Evolutionary conservation across 2,329 filamentous ascomycete genomes (phyloP).

Genomic region (Fusarium agapanthi): DNA sequence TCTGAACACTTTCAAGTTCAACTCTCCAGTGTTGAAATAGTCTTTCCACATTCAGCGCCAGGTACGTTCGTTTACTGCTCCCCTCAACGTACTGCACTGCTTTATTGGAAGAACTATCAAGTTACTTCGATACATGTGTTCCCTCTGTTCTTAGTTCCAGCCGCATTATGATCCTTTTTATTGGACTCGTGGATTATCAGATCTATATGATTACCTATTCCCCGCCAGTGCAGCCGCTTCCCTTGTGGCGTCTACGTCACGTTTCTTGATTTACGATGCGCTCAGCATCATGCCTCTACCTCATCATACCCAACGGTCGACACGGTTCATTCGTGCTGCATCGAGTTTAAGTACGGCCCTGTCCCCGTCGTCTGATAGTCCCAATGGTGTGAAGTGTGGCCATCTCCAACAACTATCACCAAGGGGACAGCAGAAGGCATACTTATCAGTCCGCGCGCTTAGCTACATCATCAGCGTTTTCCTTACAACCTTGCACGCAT

Average conservation of each 20-base stretch:
- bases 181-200: not conserved
- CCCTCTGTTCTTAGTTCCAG: not conserved
- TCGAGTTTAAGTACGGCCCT: not conserved
- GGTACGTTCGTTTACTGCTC: conserved; percentile 21
- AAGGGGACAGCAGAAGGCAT: conserved; percentile 17
- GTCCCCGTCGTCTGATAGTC: not conserved
- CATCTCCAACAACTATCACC: not conserved
- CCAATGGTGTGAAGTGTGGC: not conserved
- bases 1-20: not conserved
- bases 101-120: not conserved
- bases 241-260: conserved; percentile 39
- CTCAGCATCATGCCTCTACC: conserved; percentile 11
- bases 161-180: not conserved
- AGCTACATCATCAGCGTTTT: conserved; percentile 26
- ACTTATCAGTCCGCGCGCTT: conserved; percentile 24
- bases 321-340: not conserved
- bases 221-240: conserved; percentile 21
- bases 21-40: not conserved
- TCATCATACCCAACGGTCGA: not conserved
- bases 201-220: conserved; percentile 7
- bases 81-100: conserved; percentile 2
- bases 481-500: conserved; percentile 6
- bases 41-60: conserved; percentile 4
- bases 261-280: conserved; percentile 29
- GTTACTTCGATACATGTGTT: not conserved